Base-by-base conservation (phyloP, 108 stramenopile genomes). In the Cyclotella kingstonii region DNA sequence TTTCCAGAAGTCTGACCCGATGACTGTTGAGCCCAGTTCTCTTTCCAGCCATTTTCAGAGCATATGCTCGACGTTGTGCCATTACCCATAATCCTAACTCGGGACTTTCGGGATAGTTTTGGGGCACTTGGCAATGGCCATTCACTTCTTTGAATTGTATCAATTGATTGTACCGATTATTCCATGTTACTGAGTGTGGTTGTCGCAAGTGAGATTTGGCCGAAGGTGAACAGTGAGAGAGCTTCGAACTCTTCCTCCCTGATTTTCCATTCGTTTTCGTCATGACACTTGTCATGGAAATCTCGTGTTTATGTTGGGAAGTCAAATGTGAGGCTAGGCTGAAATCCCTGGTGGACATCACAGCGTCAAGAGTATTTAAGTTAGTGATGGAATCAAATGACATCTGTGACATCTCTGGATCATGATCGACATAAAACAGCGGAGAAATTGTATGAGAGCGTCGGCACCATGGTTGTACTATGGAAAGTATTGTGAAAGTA, bases 121-220 rank as follows among this genome's bases (percentile, higher is more conserved):
- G 70, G 8, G 85, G 82, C n/a, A 86, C 74, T 19, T 63, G 46
- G 54, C 70, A 68, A 67, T 86, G 75, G 26, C 85, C 85, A 21
- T 81, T 18, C 33, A 68, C 47, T 34, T 49, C 28, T 12, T 67
- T 66, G 59, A 70, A 86, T 22, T 40, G 27, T n/a, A 49, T 18
- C 0, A 83, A 58, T 19, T 76, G 63, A 7, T 60, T 25, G 57
- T 66, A 73, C 3, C 41, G 53, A 0, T 4, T 35, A 8, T 55
- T 21, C 70, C 70, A 71, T 22, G 42, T 49, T 25, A 15, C 21
- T 44, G 19, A 18, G 18, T 69, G 68, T 14, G 47, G 17, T 45
- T 57, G 33, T 42, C 14, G 43, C n/a, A n/a, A n/a, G 9, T 35
- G 18, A 10, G 22, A 38, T 54, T 36, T 36, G 36, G 11, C 36